Evolutionary conservation across 305 asterid genomes (phyloP), one percentile per base, ranked within the genome.

Genomic region (Fraxinus albicans): DNA sequence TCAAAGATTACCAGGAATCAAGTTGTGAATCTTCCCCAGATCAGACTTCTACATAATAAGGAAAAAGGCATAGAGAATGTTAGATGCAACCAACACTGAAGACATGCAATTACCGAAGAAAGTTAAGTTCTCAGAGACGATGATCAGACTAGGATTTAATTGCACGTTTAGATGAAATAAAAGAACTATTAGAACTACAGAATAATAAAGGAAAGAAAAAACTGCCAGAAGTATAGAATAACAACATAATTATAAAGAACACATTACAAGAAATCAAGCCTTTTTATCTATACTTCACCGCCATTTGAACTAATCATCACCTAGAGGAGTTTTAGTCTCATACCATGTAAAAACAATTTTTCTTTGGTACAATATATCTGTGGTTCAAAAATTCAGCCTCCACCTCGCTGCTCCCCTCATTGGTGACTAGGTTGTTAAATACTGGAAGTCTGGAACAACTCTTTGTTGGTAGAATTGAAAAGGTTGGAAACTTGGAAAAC

Each of bases 331-430:
- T 80, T 13, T 10, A 25, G 42, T 27, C 76, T 1, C 88, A 55
- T 88, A 94, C 99, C 99, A 93, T 95, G 80, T 84, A 90, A 78
- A 95, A 93, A 84, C 94, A 90, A 87, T 94, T 92, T 36, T 84
- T 84, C 88, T 87, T 88, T n/a, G 99, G 98, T 79, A 95, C 80
- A 72, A 94, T 88, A 84, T 86, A 95, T 63, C 84, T 88, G 88
- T 83, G 88, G 84, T 86, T 89, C 86, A 91, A 88, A 19, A 93
- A 58, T 79, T 91, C 93, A 82, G 96, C 96, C 87, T 92, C 94
- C 79, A 86, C 70, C 23, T 94, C 99, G 60, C 19, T 38, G 69
- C 74, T 87, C 33, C 84, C 84, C 27, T 83, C 90, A 81, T 94
- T 95, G 84, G 86, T 82, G 31, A 94, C 87, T 23, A 89, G 83